Conservation (phyloP, 148 eudicot species). For the Camellia sinensis region DNA sequence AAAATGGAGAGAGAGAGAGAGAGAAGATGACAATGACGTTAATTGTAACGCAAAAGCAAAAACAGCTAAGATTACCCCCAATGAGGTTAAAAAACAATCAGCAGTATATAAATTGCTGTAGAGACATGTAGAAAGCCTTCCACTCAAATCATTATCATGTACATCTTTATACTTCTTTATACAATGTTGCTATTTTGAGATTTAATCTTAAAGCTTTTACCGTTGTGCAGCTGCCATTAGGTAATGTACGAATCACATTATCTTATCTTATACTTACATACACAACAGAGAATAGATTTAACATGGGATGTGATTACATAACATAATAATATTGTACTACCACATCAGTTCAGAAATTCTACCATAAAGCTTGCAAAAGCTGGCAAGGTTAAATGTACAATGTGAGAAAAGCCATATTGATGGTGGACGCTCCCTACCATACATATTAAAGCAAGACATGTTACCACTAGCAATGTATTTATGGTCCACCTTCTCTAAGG, state of each 20-base stretch:
- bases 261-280: no score
- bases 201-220: background rate
- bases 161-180: background rate
- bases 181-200: background rate
- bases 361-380: background rate
- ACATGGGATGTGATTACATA: background rate
- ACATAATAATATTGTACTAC: background rate
- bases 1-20: background rate
- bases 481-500: background rate
- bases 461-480: background rate
- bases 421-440: background rate
- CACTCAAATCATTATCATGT: background rate
- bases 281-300: background rate
- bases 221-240: background rate
- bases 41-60: background rate
- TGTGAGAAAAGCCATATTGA: background rate
- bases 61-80: background rate
- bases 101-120: background rate
- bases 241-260: no score
- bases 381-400: background rate
- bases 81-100: background rate
- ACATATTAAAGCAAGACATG: background rate
- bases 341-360: background rate
- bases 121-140: background rate
- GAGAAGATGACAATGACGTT: background rate